Base-by-base conservation (phyloP, 768 basidiomycete species). In the Sporobolomyces roseus region DNA sequence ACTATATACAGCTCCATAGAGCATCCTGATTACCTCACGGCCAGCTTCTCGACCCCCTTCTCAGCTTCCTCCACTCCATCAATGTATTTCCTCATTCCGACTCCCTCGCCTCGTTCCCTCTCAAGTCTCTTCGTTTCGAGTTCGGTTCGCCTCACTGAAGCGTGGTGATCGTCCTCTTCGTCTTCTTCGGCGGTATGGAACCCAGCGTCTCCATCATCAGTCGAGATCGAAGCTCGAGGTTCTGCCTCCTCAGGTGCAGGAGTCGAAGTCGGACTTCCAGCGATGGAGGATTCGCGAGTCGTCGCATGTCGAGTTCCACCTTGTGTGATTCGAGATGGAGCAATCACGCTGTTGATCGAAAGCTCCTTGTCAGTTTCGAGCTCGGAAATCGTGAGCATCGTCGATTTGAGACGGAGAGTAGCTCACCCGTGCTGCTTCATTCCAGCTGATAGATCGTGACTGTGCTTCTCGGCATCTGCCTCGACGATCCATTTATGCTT, bases 351-450 rank as follows among this genome's bases (percentile, higher is more conserved):
- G 58, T 78, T 76, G 73, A 93, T 90, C 19, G 88, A 89, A 2
- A 81, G 80, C 56, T 84, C 83, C 91, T 91, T 59, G 43, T 17
- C 45, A 41, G 38, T 41, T 17, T 41, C 9, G 45, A 41, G 38
- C 38, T 9, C 9, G 17, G 38, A 41, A 9, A 9, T 41, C 38
- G 38, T 41, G 38, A 41, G 8, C 25, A 9, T 29, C 17, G 25
- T 25, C 49, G 63, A 17, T 7, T 30, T 7, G 25, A 3, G 36
- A 38, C 43, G 36, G 29, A 23, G 13, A 10, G 19, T 23, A 53
- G 30, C 65, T 45, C 50, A 66, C 79, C 94, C 93, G 81, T 92
- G 85, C 36, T 90, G 87, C 36, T 88, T 88, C 55, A 96, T 81
- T 16, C 88, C 89, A 16, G 76, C 77, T 21, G 80, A 82, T 48